Evolutionary conservation across 768 basidiomycete genomes (phyloP).

Genomic region (Infundibulicybe gibba): DNA sequence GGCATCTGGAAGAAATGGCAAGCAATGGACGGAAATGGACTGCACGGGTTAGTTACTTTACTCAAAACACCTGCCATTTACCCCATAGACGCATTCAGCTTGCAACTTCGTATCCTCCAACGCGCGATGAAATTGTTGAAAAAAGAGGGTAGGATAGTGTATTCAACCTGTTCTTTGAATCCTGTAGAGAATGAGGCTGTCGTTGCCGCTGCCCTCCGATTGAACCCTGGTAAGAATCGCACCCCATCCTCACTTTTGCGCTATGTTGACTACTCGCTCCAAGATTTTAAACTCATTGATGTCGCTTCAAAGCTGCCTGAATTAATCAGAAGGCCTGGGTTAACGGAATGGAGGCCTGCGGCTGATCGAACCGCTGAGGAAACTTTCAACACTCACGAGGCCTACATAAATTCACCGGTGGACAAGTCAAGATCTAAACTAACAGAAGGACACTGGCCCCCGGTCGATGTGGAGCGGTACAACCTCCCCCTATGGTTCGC

Average conservation of each 20-base stretch:
- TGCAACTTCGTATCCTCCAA: slow-evolving; percentile 89
- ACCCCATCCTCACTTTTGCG: not conserved
- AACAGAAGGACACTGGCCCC: slow-evolving; percentile 78
- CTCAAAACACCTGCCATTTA: slow-evolving; percentile 2
- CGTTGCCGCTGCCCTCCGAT: slow-evolving; percentile 75
- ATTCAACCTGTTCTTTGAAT: slow-evolving; percentile 97
- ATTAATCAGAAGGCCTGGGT: slow-evolving; percentile 73
- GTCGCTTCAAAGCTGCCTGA: slow-evolving; percentile 67
- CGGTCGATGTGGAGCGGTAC: slow-evolving; percentile 53
- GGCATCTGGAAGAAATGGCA: slow-evolving; percentile 95
- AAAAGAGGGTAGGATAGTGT: slow-evolving; percentile 84
- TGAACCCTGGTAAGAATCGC: slow-evolving; percentile 54
- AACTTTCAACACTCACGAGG: slow-evolving; percentile 57
- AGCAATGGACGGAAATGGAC: slow-evolving; percentile 82
- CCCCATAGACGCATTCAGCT: slow-evolving; percentile 34
- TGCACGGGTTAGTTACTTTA: slow-evolving; percentile 64
- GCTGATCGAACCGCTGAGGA: slow-evolving; percentile 48
- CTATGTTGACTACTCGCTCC: not conserved
- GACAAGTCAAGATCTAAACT: slow-evolving; percentile 57
- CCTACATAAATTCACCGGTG: slow-evolving; percentile 50
- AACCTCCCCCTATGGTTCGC: slow-evolving; percentile 72
- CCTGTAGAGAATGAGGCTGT: slow-evolving; percentile 98
- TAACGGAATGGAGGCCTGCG: slow-evolving; percentile 77
- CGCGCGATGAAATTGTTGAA: slow-evolving; percentile 91
- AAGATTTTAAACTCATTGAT: slow-evolving; percentile 79